These are phyloP conservation scores for Ascochyta fabae DNA, from an alignment of 2,329 filamentous ascomycete species.

Conservation along the genomic window DNA sequence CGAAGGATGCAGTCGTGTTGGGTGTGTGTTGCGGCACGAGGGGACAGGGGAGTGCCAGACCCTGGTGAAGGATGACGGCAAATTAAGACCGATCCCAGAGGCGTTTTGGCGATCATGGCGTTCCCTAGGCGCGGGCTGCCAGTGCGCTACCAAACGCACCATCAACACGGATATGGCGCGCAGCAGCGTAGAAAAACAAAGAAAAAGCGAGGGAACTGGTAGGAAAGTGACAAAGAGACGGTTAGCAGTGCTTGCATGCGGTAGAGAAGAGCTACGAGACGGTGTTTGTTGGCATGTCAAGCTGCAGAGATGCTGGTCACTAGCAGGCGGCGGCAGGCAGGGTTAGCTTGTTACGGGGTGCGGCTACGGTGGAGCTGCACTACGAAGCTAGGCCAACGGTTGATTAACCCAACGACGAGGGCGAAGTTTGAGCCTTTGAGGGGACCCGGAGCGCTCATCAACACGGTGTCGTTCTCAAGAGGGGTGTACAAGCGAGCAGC, in stretches of 20 bases:
- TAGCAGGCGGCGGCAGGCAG: background rate
- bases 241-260: background rate
- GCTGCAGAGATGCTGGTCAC: constrained; percentile 4
- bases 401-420: constrained; percentile 13
- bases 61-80: constrained; percentile 3
- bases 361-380: constrained; percentile 19
- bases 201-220: background rate
- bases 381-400: constrained; percentile 16
- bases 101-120: constrained; percentile 17
- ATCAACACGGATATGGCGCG: constrained; percentile 1
- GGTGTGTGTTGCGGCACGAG: background rate
- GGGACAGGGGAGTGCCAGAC: background rate
- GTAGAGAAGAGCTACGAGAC: background rate
- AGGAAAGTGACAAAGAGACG: background rate
- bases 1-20: background rate
- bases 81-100: constrained; percentile 10
- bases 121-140: background rate
- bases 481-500: background rate
- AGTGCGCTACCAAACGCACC: constrained; percentile 2
- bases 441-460: background rate
- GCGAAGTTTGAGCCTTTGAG: constrained; percentile 1
- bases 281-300: background rate
- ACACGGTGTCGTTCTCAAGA: background rate
- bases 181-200: background rate
- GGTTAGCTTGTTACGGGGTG: constrained; percentile 11